Conservation (phyloP, 306 rosid species). For the Prunus fruticosa region DNA sequence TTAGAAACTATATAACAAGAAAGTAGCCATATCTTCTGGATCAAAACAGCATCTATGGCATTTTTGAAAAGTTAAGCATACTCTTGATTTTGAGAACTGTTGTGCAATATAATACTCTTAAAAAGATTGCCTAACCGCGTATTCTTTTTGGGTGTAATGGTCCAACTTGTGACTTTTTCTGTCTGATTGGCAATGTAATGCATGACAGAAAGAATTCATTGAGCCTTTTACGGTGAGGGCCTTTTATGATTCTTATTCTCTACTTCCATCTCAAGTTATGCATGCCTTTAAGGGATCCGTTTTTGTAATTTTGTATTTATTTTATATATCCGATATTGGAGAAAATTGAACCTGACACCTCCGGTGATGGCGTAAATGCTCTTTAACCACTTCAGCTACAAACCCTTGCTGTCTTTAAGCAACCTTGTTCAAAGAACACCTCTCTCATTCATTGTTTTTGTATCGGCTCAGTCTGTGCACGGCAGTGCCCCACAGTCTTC, state of each 20-base stretch:
- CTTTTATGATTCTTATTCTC: conserved; percentile 31
- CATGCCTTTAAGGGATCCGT: background rate
- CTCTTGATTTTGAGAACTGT: background rate
- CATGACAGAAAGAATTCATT: background rate
- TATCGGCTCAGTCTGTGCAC: conserved; percentile 5
- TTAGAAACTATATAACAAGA: background rate
- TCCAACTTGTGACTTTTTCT: conserved; percentile 18
- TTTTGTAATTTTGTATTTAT: too few relatives aligned
- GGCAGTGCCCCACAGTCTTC: background rate
- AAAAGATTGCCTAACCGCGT: background rate
- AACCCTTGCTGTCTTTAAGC: background rate
- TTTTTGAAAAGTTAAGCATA: too few relatives aligned
- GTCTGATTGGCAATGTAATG: conserved; percentile 21
- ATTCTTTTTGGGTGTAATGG: conserved; percentile 23
- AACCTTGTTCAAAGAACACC: conserved; percentile 3
- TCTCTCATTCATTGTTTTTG: conserved; percentile 5
- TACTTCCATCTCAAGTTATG: conserved; percentile 32
- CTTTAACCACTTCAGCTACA: too few relatives aligned
- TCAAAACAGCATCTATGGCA: background rate
- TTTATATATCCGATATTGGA: too few relatives aligned
- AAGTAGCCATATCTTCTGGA: conserved; percentile 3
- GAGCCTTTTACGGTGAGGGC: background rate
- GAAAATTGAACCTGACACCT: too few relatives aligned
- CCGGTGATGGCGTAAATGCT: accelerated
- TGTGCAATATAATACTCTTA: background rate